A percentile compares a stretch with the other conserved stretches of the same genome.
phyloP scores from a whole-genome alignment of 768 basidiomycete species.

The Boletales sp. region DNA sequence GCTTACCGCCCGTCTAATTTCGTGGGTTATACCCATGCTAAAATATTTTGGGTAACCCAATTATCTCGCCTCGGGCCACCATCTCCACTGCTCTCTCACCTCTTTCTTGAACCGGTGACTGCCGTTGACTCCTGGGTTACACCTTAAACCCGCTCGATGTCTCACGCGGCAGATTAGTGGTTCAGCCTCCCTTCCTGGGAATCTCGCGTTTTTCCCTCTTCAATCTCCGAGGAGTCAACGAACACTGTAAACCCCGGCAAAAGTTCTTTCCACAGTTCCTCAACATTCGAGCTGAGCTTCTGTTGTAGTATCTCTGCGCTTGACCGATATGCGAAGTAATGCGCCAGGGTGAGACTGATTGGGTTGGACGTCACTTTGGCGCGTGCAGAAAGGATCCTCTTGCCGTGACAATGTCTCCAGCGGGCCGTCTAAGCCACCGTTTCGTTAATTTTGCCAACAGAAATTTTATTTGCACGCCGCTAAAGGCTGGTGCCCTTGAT shows the following conservation, averaged over 20 bases:
- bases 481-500: conserved; percentile 1
- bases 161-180: conserved; percentile 20
- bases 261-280: conserved; percentile 7
- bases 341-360: conserved; percentile 15
- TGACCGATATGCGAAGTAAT: conserved; percentile 4
- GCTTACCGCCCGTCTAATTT: background rate
- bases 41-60: conserved; percentile 2
- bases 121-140: conserved; percentile 11
- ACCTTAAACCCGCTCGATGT: conserved; percentile 18
- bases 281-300: conserved; percentile 4
- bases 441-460: background rate
- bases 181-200: conserved; percentile 12
- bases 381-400: background rate
- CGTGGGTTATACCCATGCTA: background rate
- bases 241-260: conserved; percentile 6
- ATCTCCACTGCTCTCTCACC: background rate
- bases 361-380: conserved; percentile 6
- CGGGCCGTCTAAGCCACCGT: background rate
- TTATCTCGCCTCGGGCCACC: conserved; percentile 5
- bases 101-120: conserved; percentile 11
- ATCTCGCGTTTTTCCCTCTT: conserved; percentile 4
- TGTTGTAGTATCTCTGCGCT: conserved; percentile 6
- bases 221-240: conserved; percentile 27
- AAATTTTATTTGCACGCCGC: conserved; percentile 1
- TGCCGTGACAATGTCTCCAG: background rate